A percentile compares a stretch with the other conserved stretches of the same genome.
Conservation (phyloP, 345 rosid species). For the Bretschneidera sinensis region DNA sequence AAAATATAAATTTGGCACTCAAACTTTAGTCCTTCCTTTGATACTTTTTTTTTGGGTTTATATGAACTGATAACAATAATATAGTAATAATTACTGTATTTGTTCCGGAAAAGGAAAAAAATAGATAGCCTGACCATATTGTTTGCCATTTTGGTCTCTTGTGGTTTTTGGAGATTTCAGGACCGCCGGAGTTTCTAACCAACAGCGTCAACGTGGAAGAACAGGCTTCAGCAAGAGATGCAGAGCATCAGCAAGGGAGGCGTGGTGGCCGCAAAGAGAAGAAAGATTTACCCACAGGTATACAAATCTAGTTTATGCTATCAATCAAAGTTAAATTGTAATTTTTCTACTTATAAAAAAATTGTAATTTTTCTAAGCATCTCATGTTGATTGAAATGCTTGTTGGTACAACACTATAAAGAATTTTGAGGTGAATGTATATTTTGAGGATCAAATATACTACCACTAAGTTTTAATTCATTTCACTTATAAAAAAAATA, state of each 20-base stretch:
- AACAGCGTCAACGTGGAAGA: constrained; percentile 60
- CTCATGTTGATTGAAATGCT: no score
- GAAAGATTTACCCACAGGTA: constrained; percentile 71
- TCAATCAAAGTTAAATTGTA: background rate
- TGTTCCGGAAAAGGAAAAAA: constrained; percentile 10
- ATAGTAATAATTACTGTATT: background rate
- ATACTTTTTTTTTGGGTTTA: background rate
- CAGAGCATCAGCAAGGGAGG: constrained; percentile 33
- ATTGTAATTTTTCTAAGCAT: no score
- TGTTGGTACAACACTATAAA: no score
- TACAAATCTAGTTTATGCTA: background rate
- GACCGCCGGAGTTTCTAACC: constrained; percentile 84
- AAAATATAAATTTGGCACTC: background rate
- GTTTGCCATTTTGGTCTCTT: constrained; percentile 4
- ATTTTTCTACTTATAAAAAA: no score
- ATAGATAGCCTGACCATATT: constrained; percentile 2
- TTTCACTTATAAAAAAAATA: no score
- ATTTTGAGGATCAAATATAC: no score
- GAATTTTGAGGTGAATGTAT: no score
- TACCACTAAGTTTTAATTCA: no score
- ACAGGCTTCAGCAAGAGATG: constrained; percentile 37
- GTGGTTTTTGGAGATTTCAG: constrained; percentile 59
- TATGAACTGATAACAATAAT: background rate
- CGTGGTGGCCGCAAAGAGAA: constrained; percentile 52
- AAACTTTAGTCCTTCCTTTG: background rate